Evolutionary conservation across 768 basidiomycete species (phyloP).

Genomic region (Kwoniella dendrophila): DNA sequence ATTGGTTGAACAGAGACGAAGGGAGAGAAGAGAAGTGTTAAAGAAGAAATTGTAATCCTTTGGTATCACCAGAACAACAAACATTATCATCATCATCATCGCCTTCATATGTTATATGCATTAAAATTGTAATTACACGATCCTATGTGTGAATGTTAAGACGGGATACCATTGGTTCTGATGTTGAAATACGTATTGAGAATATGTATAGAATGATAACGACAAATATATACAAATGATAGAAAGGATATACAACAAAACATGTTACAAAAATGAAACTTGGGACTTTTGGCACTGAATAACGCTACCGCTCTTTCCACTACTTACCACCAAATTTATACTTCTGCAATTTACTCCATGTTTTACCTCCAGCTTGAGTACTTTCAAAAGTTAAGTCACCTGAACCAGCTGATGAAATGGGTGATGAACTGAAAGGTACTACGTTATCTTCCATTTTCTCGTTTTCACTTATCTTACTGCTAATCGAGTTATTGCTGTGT

Average conservation of each 20-base stretch:
- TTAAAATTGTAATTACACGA: no score
- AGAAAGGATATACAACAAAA: no score
- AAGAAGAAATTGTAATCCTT: neutral
- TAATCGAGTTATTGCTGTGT: neutral
- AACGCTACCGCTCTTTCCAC: no score
- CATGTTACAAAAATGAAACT: no score
- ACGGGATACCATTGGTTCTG: no score
- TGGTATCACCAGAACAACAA: neutral
- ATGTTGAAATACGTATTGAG: no score
- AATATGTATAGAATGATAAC: no score
- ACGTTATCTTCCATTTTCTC: neutral
- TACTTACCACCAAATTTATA: conserved; percentile 15
- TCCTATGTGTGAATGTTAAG: no score
- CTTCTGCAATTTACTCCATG: conserved; percentile 13
- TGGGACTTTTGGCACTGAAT: no score
- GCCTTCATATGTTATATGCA: no score
- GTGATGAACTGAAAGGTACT: conserved; percentile 5
- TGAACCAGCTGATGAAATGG: neutral
- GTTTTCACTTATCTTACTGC: neutral
- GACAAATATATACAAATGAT: no score
- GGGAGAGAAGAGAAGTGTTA: neutral
- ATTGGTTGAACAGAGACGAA: neutral
- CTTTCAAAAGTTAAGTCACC: conserved; percentile 1
- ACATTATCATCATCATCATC: no score
- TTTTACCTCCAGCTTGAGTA: conserved; percentile 9